Conservation (phyloP, 345 rosid genomes). For the Arabis hirsuta region DNA sequence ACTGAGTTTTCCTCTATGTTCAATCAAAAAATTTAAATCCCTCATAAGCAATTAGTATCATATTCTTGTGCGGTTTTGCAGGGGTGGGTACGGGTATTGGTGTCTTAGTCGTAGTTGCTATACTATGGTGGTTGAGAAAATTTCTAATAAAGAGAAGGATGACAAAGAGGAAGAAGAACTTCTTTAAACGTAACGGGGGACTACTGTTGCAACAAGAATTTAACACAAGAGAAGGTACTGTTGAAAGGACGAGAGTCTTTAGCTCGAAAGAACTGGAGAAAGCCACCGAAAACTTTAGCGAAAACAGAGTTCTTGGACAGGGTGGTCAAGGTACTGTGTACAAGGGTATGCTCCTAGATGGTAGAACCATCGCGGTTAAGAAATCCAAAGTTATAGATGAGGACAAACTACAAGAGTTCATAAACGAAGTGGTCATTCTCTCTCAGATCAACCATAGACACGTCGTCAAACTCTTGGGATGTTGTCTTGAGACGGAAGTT, state of each 20-base stretch:
- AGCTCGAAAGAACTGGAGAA: conserved; percentile 39
- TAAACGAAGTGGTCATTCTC: conserved; percentile 49
- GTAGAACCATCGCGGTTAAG: conserved; percentile 46
- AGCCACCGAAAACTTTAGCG: conserved; percentile 47
- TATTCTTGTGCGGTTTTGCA: conserved; percentile 7
- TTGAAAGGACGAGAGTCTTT: conserved; percentile 15
- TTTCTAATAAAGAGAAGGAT: not conserved
- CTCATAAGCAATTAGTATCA: no score
- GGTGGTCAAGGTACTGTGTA: conserved; percentile 51
- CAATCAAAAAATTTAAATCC: not conserved
- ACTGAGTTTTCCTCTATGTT: not conserved
- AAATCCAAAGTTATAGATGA: conserved; percentile 45
- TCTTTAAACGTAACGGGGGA: conserved; percentile 43
- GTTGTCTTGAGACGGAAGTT: conserved; percentile 51
- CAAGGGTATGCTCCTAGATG: conserved; percentile 9
- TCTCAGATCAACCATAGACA: conserved; percentile 50
- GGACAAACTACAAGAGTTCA: conserved; percentile 48
- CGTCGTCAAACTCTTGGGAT: conserved; percentile 47
- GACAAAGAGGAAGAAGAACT: conserved; percentile 23
- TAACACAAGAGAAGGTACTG: not conserved
- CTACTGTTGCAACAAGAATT: conserved; percentile 45
- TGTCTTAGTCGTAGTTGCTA: conserved; percentile 10
- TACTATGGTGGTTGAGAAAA: conserved; percentile 19
- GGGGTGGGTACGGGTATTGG: conserved; percentile 32
- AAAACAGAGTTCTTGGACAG: conserved; percentile 40